A percentile compares a stretch with the other conserved stretches of the same genome.
These are phyloP conservation scores for Sordariomycetes sp. DNA, from an alignment of 2,329 filamentous ascomycete species.

Conservation along the genomic window DNA sequence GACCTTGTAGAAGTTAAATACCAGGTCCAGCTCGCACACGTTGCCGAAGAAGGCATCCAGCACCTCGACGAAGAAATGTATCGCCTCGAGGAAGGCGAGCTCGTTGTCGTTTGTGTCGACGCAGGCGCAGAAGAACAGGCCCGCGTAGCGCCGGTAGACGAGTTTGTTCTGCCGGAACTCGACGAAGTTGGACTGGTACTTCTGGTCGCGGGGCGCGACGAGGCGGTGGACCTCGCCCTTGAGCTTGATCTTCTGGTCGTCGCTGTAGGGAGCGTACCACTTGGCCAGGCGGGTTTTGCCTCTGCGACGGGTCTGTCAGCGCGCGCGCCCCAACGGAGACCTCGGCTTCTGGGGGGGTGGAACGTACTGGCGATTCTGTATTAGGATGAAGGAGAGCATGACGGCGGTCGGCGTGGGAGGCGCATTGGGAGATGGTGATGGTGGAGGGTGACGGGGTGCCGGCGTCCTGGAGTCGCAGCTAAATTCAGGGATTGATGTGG, in stretches of 20 bases:
- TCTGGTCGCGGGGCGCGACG: slow-evolving; percentile 94
- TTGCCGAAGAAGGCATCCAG: slow-evolving; percentile 98
- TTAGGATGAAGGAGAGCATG: slow-evolving; percentile 79
- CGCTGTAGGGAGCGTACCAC: slow-evolving; percentile 97
- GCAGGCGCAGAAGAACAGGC: slow-evolving; percentile 98
- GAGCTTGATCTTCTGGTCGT: slow-evolving; percentile 98
- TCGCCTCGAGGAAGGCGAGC: slow-evolving; percentile 90
- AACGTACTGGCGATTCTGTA: slow-evolving; percentile 75
- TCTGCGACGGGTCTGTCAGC: slow-evolving; percentile 36
- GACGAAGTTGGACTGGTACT: slow-evolving; percentile 99
- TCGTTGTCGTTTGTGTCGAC: slow-evolving; percentile 99
- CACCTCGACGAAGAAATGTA: slow-evolving; percentile 99
- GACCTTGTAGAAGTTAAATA: slow-evolving; percentile 77
- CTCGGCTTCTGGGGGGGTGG: not conserved
- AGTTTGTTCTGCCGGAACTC: slow-evolving; percentile 93
- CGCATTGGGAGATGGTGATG: not conserved
- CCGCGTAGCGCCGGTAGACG: slow-evolving; percentile 94
- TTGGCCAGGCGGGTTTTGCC: slow-evolving; percentile 97
- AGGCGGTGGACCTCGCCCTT: slow-evolving; percentile 99
- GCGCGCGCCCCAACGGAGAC: too few species aligned
- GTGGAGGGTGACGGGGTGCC: too few species aligned
- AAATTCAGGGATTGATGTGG: too few species aligned
- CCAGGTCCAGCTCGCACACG: slow-evolving; percentile 93
- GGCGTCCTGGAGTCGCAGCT: too few species aligned
- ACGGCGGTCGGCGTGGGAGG: slow-evolving; percentile 4